Conservation (phyloP, 306 rosid species). For the Cucurbita maxima region DNA sequence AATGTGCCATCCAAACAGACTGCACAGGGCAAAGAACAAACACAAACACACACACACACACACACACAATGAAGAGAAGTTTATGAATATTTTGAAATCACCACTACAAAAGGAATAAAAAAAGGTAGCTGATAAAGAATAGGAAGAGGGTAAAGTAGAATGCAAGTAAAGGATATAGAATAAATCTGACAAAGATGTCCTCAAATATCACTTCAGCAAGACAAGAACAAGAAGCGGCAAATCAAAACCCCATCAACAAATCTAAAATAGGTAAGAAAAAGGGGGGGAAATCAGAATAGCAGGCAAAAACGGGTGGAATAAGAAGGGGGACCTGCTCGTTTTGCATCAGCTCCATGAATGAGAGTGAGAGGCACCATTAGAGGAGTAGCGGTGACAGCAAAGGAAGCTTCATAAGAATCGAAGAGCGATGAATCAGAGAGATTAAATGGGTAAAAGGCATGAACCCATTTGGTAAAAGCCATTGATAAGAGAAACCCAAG, state of each 20-base stretch:
- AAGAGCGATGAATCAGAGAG: slow-evolving; percentile 45
- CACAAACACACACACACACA: background rate
- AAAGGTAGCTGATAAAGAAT: background rate
- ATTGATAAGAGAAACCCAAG: slow-evolving; percentile 25
- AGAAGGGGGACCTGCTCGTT: slow-evolving; percentile 61
- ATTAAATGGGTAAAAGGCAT: slow-evolving; percentile 29
- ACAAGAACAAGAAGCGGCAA: background rate
- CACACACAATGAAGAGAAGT: background rate
- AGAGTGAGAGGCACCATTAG: slow-evolving; percentile 72
- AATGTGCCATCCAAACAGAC: slow-evolving; percentile 93
- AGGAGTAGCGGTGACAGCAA: slow-evolving; percentile 12
- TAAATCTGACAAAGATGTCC: background rate
- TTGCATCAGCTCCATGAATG: slow-evolving; percentile 51
- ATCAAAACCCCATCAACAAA: background rate
- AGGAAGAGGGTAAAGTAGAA: background rate
- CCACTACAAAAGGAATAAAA: background rate
- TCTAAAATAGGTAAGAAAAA: background rate
- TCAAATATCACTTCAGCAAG: background rate
- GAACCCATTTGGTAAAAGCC: slow-evolving; percentile 29
- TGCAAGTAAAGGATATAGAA: slow-evolving; percentile 5
- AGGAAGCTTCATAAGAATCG: slow-evolving; percentile 33
- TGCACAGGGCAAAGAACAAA: slow-evolving; percentile 14
- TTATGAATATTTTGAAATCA: background rate
- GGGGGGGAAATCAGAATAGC: background rate
- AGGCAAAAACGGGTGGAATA: background rate